Percentiles rank a stretch among this genome's conserved stretches.
Conservation (phyloP, 805 yeast species). For the Cyberlindnera sargentensis region DNA sequence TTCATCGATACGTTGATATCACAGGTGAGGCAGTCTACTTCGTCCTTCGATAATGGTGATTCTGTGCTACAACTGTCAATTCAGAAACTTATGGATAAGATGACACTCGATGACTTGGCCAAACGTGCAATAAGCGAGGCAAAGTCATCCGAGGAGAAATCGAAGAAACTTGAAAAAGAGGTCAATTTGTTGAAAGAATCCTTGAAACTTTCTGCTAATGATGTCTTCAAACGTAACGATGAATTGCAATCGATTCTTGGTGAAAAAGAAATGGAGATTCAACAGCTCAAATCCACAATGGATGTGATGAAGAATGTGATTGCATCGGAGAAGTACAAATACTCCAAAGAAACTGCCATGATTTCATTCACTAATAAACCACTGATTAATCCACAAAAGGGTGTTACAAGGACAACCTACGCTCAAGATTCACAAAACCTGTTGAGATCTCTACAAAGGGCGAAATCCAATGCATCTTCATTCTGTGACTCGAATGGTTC, state of each 20-base stretch:
- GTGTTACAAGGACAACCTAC: neutral
- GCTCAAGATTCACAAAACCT: constrained; percentile 1
- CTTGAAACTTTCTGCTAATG: neutral
- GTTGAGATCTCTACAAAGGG: neutral
- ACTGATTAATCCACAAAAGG: neutral
- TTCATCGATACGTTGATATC: constrained; percentile 42
- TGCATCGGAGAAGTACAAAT: neutral
- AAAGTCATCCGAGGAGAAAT: constrained; percentile 33
- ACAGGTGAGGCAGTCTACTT: constrained; percentile 29
- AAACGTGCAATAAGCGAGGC: constrained; percentile 51
- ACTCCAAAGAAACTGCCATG: neutral
- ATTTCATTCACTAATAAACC: constrained; percentile 2
- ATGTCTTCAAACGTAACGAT: constrained; percentile 13
- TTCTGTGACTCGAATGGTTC: neutral
- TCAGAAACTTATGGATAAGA: constrained; percentile 51
- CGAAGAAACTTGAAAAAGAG: constrained; percentile 31
- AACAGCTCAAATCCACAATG: constrained; percentile 3
- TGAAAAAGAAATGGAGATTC: constrained; percentile 37
- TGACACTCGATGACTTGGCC: constrained; percentile 74
- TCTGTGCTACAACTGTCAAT: constrained; percentile 58
- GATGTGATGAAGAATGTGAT: neutral
- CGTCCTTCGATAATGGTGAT: constrained; percentile 34
- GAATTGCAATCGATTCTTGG: constrained; percentile 47
- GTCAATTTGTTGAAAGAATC: constrained; percentile 9
- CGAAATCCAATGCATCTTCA: neutral